phyloP scores from a whole-genome alignment of 2,329 filamentous ascomycete species.

The Mycosphaerella sp. region DNA sequence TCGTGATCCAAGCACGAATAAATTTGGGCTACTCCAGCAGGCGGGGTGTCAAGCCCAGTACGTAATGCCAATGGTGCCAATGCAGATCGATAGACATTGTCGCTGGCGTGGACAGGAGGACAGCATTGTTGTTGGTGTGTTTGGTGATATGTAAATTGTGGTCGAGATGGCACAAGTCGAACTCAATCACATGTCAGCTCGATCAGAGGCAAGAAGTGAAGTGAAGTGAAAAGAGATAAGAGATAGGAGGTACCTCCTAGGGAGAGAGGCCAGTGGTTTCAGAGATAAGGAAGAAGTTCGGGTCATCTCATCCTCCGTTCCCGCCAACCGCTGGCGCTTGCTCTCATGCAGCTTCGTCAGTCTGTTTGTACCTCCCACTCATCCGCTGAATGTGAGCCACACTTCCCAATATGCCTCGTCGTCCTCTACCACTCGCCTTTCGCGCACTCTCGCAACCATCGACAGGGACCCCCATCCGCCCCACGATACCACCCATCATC shows the following conservation, averaged over 20 bases:
- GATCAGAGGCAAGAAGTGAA: not conserved
- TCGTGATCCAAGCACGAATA: not conserved
- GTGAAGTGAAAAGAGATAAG: not conserved
- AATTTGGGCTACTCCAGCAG: not conserved
- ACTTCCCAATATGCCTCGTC: not conserved
- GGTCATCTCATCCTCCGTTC: not conserved
- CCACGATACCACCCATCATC: not conserved
- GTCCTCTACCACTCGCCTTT: conserved; percentile 11
- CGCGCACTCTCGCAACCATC: conserved; percentile 36
- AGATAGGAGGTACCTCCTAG: not conserved
- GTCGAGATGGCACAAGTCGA: not conserved
- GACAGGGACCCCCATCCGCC: conserved; percentile 28
- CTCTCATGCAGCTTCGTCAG: not conserved
- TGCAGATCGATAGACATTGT: not conserved
- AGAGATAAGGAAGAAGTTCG: not conserved
- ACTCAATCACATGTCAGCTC: not conserved
- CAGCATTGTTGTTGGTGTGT: no score
- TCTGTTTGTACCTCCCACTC: not conserved
- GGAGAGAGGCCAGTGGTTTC: not conserved
- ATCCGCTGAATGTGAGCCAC: no score
- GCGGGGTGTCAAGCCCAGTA: not conserved
- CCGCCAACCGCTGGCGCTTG: not conserved
- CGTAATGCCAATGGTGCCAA: not conserved
- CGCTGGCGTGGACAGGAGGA: not conserved
- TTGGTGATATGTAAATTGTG: not conserved